Evolutionary conservation across 2,329 filamentous ascomycete species (phyloP).

Genomic region (Monosporascus cannonballus): DNA sequence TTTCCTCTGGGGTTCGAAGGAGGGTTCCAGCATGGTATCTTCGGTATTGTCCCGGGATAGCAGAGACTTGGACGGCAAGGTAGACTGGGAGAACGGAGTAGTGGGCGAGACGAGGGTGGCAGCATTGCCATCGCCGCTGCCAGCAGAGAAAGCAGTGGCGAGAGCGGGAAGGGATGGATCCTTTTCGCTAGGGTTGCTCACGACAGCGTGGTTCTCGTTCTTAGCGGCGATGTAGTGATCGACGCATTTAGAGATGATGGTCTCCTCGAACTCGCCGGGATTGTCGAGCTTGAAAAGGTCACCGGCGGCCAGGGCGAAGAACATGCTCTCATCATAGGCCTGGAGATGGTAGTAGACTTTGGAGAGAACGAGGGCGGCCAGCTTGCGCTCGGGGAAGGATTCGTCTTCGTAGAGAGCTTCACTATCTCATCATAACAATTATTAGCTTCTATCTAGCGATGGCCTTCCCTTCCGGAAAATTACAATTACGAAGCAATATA

Average conservation of each 20-base stretch:
- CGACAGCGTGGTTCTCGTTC: constrained; percentile 42
- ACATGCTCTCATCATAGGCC: constrained; percentile 99
- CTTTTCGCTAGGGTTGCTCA: constrained; percentile 27
- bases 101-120: constrained; percentile 77
- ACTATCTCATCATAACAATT: constrained; percentile 39
- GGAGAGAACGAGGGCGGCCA: constrained; percentile 88
- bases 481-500: too few species aligned
- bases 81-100: constrained; percentile 91
- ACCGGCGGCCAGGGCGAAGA: constrained; percentile 89
- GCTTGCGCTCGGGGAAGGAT: constrained; percentile 83
- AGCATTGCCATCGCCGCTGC: constrained; percentile 59
- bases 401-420: constrained; percentile 98
- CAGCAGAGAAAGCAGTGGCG: constrained; percentile 70
- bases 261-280: constrained; percentile 95
- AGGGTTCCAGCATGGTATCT: constrained; percentile 55
- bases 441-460: constrained; percentile 11
- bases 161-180: constrained; percentile 56
- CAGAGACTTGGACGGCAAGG: constrained; percentile 87
- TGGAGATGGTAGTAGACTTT: constrained; percentile 99
- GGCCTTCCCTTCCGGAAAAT: too few species aligned
- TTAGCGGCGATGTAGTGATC: constrained; percentile 90
- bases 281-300: constrained; percentile 91
- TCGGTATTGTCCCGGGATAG: constrained; percentile 74
- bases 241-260: constrained; percentile 96
- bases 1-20: constrained; percentile 47